Percentiles rank a stretch among this genome's conserved stretches.
Evolutionary conservation across 495 filamentous ascomycete species (phyloP).

Genomic region (Penicillium nucicola): DNA sequence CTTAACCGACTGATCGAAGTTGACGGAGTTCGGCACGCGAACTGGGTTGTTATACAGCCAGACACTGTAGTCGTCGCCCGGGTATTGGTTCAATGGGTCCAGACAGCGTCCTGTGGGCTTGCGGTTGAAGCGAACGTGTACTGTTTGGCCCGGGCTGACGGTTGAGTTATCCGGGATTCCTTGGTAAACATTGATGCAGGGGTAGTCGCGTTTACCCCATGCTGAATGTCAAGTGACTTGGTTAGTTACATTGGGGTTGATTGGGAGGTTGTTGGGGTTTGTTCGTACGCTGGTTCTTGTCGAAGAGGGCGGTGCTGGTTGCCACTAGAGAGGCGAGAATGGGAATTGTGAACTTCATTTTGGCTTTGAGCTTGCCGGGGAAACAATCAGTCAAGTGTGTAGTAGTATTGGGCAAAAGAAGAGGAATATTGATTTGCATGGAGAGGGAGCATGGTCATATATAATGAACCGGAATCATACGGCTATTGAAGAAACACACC

Average conservation of each 20-base stretch:
- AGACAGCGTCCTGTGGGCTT: slow-evolving; percentile 24
- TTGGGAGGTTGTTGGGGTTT: background rate
- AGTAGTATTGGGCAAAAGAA: background rate
- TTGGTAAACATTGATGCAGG: slow-evolving; percentile 37
- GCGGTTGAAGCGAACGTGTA: slow-evolving; percentile 34
- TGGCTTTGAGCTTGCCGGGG: background rate
- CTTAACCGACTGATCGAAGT: slow-evolving; percentile 22
- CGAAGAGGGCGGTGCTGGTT: slow-evolving; percentile 29
- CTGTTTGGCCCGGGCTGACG: slow-evolving; percentile 18
- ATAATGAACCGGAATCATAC: slow-evolving; percentile 2
- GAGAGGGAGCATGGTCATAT: background rate
- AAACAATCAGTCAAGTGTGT: background rate
- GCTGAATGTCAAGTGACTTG: slow-evolving; percentile 12
- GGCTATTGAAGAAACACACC: background rate
- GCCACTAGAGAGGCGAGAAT: slow-evolving; percentile 27
- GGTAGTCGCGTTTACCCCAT: slow-evolving; percentile 41
- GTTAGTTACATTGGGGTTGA: background rate
- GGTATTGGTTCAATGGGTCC: slow-evolving; percentile 20
- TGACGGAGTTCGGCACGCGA: slow-evolving; percentile 17
- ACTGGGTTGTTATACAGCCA: slow-evolving; percentile 42
- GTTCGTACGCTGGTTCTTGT: slow-evolving; percentile 34
- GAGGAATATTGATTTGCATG: no score
- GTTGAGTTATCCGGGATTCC: slow-evolving; percentile 36
- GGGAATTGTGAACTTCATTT: slow-evolving; percentile 35
- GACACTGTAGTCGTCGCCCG: slow-evolving; percentile 23